Percentiles rank a stretch among this genome's conserved stretches.
Evolutionary conservation across 73 alveolate species (phyloP).

Genomic region (Paramecium pentaurelia): DNA sequence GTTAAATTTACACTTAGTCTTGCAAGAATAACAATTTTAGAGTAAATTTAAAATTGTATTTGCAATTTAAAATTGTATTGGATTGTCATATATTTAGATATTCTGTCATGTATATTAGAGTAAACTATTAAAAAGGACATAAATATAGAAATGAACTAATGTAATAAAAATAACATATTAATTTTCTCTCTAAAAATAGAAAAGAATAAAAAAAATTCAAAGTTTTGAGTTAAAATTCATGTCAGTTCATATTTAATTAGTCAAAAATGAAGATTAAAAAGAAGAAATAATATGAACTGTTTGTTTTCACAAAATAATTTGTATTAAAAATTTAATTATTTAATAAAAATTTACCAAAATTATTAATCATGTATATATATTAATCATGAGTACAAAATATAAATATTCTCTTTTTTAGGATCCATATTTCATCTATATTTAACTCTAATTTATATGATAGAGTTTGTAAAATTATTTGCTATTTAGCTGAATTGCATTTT

Average conservation of each 20-base stretch:
- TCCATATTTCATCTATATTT: too few relatives aligned
- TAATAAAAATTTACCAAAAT: too few relatives aligned
- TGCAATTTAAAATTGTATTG: not conserved
- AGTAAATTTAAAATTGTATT: not conserved
- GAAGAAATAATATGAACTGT: not conserved
- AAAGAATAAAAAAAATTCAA: not conserved
- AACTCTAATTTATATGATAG: too few relatives aligned
- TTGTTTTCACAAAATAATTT: not conserved
- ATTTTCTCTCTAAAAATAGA: not conserved
- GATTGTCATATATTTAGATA: not conserved
- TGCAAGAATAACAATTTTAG: not conserved
- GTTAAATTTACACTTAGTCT: not conserved
- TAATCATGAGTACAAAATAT: too few relatives aligned
- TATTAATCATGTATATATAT: too few relatives aligned
- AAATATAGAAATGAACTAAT: not conserved
- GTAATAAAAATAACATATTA: not conserved
- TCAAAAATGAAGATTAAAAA: not conserved
- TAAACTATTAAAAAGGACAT: not conserved
- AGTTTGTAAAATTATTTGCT: not conserved
- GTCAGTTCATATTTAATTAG: not conserved
- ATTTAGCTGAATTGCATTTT: not conserved
- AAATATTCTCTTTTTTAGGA: too few relatives aligned
- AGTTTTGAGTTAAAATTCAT: not conserved
- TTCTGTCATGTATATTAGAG: not conserved
- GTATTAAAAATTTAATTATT: too few relatives aligned